Conservation (phyloP, 805 yeast genomes). For the Lipomyces oligophaga region DNA sequence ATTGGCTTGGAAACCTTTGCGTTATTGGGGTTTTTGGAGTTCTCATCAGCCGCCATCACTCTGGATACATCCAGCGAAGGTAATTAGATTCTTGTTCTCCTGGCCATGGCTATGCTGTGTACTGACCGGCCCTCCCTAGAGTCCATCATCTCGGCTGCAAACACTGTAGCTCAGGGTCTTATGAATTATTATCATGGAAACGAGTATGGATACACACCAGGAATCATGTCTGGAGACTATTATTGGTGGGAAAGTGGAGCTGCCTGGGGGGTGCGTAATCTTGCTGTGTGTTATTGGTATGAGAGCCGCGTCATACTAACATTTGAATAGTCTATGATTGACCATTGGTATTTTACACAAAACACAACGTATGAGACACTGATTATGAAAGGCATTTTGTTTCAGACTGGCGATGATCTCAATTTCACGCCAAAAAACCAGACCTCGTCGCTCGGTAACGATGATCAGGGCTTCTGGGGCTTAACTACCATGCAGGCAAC, state of each 20-base stretch:
- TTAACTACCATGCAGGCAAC: slow-evolving; percentile 79
- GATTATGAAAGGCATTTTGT: slow-evolving; percentile 57
- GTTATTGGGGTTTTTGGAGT: too few species aligned
- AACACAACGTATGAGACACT: slow-evolving; percentile 59
- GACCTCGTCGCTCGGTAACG: slow-evolving; percentile 82
- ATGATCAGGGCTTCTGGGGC: slow-evolving; percentile 94
- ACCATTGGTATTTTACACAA: slow-evolving; percentile 66
- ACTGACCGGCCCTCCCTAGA: background rate
- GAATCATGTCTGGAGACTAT: slow-evolving; percentile 82
- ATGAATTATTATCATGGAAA: slow-evolving; percentile 66
- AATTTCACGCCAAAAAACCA: slow-evolving; percentile 80
- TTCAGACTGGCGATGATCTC: slow-evolving; percentile 60
- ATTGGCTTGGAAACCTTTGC: too few species aligned
- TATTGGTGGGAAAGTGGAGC: slow-evolving; percentile 97
- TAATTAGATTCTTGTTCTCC: background rate
- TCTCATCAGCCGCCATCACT: background rate
- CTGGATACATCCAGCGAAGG: slow-evolving; percentile 5
- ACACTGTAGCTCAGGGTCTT: slow-evolving; percentile 54
- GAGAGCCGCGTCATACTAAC: too few species aligned
- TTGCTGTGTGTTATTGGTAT: background rate
- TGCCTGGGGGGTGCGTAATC: slow-evolving; percentile 47
- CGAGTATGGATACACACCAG: slow-evolving; percentile 69
- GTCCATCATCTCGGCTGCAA: slow-evolving; percentile 48
- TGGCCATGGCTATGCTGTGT: too few species aligned
- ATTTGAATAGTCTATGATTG: slow-evolving; percentile 41